These are phyloP conservation scores for Ophiostoma triangulosporum DNA, from an alignment of 2,329 filamentous ascomycete species.

Conservation along the genomic window DNA sequence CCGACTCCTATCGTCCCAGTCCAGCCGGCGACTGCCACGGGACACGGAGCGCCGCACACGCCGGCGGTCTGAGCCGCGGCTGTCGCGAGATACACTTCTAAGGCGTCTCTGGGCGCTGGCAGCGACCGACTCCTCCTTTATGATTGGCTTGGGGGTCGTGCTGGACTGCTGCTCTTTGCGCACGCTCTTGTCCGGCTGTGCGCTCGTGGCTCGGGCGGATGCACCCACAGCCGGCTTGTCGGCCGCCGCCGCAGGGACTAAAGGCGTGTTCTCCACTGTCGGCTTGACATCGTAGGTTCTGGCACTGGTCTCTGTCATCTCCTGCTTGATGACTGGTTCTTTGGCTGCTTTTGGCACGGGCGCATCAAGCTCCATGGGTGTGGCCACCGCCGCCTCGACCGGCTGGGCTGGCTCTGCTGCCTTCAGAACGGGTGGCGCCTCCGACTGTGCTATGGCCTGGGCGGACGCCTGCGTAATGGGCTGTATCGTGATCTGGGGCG, in stretches of 20 bases:
- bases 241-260: too few relatives aligned
- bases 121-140: not conserved
- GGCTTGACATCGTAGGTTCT: not conserved
- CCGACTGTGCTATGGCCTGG: not conserved
- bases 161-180: not conserved
- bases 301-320: not conserved
- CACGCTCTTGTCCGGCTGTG: not conserved
- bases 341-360: not conserved
- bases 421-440: not conserved
- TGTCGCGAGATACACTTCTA: slow-evolving; percentile 20
- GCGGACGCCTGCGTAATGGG: not conserved
- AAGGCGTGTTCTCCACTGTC: not conserved
- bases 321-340: not conserved
- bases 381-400: not conserved
- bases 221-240: not conserved
- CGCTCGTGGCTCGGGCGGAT: not conserved
- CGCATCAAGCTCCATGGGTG: not conserved
- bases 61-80: slow-evolving; percentile 12
- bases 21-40: slow-evolving; percentile 16
- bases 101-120: slow-evolving; percentile 7
- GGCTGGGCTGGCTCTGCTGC: not conserved
- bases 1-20: slow-evolving; percentile 2
- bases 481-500: not conserved
- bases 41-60: slow-evolving; percentile 16
- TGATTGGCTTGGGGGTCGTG: not conserved